Conservation (phyloP, 306 rosid genomes). For the Casuarina glauca region DNA sequence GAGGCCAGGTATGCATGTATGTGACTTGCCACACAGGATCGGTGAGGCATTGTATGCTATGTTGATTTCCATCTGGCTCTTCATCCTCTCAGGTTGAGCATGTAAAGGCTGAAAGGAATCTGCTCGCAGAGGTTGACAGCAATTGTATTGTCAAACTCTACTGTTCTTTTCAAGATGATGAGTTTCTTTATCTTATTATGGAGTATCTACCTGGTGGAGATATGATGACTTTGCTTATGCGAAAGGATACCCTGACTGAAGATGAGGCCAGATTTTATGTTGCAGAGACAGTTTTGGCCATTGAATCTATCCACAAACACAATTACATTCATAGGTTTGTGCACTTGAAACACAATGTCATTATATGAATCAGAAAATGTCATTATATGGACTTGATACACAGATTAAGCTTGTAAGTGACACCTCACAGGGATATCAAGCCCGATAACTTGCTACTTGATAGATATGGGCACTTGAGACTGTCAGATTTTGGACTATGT, state of each 20-base stretch:
- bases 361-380: constrained; percentile 11
- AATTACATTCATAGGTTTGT: constrained; percentile 88
- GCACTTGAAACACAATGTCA: constrained; percentile 1
- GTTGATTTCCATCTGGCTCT: constrained; percentile 22
- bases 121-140: constrained; percentile 98
- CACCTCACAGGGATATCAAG: constrained; percentile 83
- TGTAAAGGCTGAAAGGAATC: constrained; percentile 95
- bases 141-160: constrained; percentile 95
- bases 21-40: constrained; percentile 27
- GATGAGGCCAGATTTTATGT: constrained; percentile 94
- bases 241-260: constrained; percentile 94
- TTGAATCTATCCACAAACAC: constrained; percentile 95
- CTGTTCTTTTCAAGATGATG: constrained; percentile 95
- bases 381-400: constrained; percentile 2
- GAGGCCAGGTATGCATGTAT: constrained; percentile 82
- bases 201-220: constrained; percentile 99
- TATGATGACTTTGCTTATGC: constrained; percentile 98
- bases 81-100: constrained; percentile 74
- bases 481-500: constrained; percentile 97
- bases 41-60: constrained; percentile 13
- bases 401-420: constrained; percentile 22
- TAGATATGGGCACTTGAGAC: constrained; percentile 86
- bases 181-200: constrained; percentile 90
- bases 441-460: constrained; percentile 97
- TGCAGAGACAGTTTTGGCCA: constrained; percentile 84